Evolutionary conservation across 257 asterid genomes (phyloP).

Genomic region (Echium plantagineum): DNA sequence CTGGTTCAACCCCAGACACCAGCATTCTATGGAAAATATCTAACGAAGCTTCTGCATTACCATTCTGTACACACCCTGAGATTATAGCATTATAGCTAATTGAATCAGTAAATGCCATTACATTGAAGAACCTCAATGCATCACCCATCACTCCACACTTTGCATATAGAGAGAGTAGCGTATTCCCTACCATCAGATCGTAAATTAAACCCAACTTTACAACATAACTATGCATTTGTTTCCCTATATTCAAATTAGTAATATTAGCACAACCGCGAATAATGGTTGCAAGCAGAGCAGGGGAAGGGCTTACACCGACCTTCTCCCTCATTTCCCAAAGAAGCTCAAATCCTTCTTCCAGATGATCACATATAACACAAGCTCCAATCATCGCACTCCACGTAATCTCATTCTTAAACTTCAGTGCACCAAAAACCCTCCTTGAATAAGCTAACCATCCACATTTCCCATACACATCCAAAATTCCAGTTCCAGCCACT

Average conservation of each 20-base stretch:
- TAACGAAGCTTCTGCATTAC: slow-evolving; percentile 59
- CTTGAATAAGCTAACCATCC: slow-evolving; percentile 44
- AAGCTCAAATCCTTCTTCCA: slow-evolving; percentile 31
- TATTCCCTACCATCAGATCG: slow-evolving; percentile 56
- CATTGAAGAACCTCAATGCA: slow-evolving; percentile 37
- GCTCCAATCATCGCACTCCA: slow-evolving; percentile 87
- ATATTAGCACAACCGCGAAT: slow-evolving; percentile 69
- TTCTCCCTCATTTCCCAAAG: slow-evolving; percentile 41
- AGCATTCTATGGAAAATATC: slow-evolving; percentile 49
- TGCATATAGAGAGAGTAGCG: slow-evolving; percentile 67
- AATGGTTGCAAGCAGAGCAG: slow-evolving; percentile 41
- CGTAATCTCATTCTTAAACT: slow-evolving; percentile 58
- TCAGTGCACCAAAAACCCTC: slow-evolving; percentile 35
- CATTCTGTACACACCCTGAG: slow-evolving; percentile 70
- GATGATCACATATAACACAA: slow-evolving; percentile 43
- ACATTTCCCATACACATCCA: slow-evolving; percentile 87
- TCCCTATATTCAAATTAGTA: slow-evolving; percentile 39
- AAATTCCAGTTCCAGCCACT: slow-evolving; percentile 64
- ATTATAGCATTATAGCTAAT: slow-evolving; percentile 76
- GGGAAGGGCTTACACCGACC: slow-evolving; percentile 30
- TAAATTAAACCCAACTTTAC: slow-evolving; percentile 31
- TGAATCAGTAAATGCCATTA: slow-evolving; percentile 45
- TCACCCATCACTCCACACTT: slow-evolving; percentile 54
- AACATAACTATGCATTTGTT: slow-evolving; percentile 40
- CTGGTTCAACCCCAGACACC: slow-evolving; percentile 34